phyloP scores from a whole-genome alignment of 2,329 filamentous ascomycete genomes.

The Rutstroemia sp. region DNA sequence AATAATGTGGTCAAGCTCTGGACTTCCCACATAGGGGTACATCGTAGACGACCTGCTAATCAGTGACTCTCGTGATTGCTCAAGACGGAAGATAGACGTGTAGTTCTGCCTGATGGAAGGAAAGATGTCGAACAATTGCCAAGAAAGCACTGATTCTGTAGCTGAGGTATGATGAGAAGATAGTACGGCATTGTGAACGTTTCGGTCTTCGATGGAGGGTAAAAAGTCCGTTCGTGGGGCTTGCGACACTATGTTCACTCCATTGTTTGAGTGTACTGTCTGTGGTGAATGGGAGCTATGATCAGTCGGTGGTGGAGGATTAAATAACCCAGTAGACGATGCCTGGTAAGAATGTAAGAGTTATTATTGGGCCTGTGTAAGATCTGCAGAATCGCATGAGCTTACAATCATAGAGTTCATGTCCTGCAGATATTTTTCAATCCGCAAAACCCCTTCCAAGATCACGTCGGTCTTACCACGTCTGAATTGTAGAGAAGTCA shows the following conservation, averaged over 20 bases:
- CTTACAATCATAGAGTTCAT: slow-evolving; percentile 28
- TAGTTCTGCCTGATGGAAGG: slow-evolving; percentile 37
- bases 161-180: slow-evolving; percentile 44
- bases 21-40: slow-evolving; percentile 35
- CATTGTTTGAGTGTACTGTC: background rate
- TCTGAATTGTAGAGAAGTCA: slow-evolving; percentile 20
- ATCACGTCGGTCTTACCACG: slow-evolving; percentile 44
- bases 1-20: slow-evolving; percentile 37
- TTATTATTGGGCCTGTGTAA: background rate
- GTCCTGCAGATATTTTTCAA: slow-evolving; percentile 39
- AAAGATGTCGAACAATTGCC: slow-evolving; percentile 42
- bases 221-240: background rate
- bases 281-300: slow-evolving; percentile 1
- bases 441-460: slow-evolving; percentile 40
- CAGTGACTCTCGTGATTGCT: slow-evolving; percentile 35
- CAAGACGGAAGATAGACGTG: slow-evolving; percentile 40
- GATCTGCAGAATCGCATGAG: background rate
- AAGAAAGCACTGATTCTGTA: slow-evolving; percentile 43
- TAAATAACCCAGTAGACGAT: background rate
- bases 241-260: background rate
- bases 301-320: background rate
- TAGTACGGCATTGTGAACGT: slow-evolving; percentile 38
- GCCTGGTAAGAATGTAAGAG: background rate
- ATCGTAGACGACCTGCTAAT: slow-evolving; percentile 30
- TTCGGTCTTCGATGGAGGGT: slow-evolving; percentile 1